Conservation (phyloP, 345 rosid species). For the Acer campestre region DNA sequence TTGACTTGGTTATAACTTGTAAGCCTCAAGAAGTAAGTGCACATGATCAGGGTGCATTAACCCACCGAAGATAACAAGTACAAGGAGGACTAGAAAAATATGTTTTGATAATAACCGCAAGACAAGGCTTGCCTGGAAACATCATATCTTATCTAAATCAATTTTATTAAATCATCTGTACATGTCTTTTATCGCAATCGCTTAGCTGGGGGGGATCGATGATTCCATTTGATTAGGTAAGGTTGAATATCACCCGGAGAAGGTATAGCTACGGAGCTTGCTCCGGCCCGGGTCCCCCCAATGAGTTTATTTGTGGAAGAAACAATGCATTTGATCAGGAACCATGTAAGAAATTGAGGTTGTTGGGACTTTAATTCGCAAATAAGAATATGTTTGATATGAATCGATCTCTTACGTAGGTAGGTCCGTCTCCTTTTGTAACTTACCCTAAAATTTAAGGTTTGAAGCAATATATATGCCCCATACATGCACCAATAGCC, state of each 20-base stretch:
- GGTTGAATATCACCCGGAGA: neutral
- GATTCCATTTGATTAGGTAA: neutral
- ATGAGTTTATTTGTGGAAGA: neutral
- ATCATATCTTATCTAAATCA: slow-evolving; percentile 5
- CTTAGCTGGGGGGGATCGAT: slow-evolving; percentile 13
- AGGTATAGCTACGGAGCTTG: neutral
- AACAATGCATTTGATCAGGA: neutral
- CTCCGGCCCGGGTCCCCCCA: neutral
- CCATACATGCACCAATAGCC: too few species aligned
- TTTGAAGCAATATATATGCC: too few species aligned
- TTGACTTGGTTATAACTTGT: neutral
- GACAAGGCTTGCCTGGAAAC: neutral
- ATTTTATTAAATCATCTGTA: neutral
- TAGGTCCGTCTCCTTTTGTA: neutral
- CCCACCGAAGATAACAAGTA: slow-evolving; percentile 10
- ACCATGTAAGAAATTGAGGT: neutral
- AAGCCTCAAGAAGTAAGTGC: neutral
- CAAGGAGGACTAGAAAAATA: neutral
- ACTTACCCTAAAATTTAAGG: neutral
- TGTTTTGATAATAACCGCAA: neutral
- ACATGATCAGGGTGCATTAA: slow-evolving; percentile 1
- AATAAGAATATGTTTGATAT: neutral
- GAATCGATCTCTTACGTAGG: neutral
- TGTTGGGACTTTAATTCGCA: neutral
- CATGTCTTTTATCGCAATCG: slow-evolving; percentile 2